Percentiles rank a stretch among this genome's conserved stretches.
Evolutionary conservation across 2,329 filamentous ascomycete genomes (phyloP).

Genomic region (Trichoderma cornu-damae): DNA sequence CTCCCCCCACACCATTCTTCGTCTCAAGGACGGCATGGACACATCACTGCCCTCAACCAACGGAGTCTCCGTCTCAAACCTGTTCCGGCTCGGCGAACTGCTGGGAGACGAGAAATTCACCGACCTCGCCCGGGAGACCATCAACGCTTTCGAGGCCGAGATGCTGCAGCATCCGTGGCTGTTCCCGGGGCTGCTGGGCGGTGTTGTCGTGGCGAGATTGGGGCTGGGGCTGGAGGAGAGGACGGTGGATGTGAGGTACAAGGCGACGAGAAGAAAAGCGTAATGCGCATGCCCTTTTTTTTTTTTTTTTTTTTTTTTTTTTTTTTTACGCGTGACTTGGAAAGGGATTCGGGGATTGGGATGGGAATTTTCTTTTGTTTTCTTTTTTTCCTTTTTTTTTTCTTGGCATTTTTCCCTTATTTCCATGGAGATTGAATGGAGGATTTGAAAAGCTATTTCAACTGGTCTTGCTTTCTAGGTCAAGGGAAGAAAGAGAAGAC

Average conservation of each 20-base stretch:
- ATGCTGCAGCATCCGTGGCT: constrained; percentile 90
- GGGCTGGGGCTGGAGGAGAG: constrained; percentile 60
- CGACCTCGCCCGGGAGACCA: constrained; percentile 63
- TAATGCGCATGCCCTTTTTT: constrained; percentile 13
- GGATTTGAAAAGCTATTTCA: not conserved
- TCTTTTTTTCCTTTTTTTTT: not conserved
- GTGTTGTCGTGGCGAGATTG: constrained; percentile 68
- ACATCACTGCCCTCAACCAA: constrained; percentile 87
- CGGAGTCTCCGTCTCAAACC: constrained; percentile 75
- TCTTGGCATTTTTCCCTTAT: not conserved
- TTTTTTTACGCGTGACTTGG: not conserved
- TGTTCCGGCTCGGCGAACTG: constrained; percentile 72
- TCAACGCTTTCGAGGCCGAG: constrained; percentile 84
- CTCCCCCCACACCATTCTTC: constrained; percentile 68
- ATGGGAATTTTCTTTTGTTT: not conserved
- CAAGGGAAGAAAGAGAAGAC: not conserved
- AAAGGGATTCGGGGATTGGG: not conserved
- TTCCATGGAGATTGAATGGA: not conserved
- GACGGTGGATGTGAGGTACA: constrained; percentile 27
- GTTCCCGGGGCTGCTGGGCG: constrained; percentile 73
- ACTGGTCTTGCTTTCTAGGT: not conserved
- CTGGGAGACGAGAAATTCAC: constrained; percentile 62
- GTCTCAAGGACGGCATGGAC: constrained; percentile 94
- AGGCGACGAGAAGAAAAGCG: constrained; percentile 23
- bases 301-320: not conserved